These are phyloP conservation scores for Syncephalis plumigaleata DNA, from an alignment of 371 early-diverging fungal genomes.

Conservation along the genomic window DNA sequence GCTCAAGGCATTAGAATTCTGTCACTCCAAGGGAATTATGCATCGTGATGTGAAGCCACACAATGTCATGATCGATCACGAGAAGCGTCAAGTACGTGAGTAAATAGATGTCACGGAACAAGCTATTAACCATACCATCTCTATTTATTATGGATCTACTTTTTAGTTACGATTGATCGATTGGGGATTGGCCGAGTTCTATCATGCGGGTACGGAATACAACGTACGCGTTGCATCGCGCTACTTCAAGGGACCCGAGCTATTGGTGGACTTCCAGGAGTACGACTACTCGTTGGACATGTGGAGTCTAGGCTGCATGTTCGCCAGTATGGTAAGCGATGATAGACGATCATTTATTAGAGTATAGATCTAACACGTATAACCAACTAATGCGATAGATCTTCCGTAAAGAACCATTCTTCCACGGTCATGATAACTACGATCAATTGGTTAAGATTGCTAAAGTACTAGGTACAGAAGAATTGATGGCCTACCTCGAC, in stretches of 20 bases:
- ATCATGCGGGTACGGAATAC: conserved; percentile 94
- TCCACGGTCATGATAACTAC: conserved; percentile 96
- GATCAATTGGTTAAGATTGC: conserved; percentile 98
- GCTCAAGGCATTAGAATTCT: conserved; percentile 93
- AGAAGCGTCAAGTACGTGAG: conserved; percentile 51
- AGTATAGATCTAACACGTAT: too few species aligned
- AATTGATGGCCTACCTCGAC: conserved; percentile 73
- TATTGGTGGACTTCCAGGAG: conserved; percentile 92
- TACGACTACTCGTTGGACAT: conserved; percentile 99
- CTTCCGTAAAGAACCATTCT: conserved; percentile 97
- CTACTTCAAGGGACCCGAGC: conserved; percentile 99
- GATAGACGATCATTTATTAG: neutral
- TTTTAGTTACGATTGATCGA: conserved; percentile 87
- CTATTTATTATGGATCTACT: neutral
- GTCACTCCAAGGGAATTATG: conserved; percentile 98
- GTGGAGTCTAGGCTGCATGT: conserved; percentile 99
- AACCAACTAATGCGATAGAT: conserved; percentile 31
- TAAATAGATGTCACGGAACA: neutral
- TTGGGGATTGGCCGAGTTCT: conserved; percentile 99
- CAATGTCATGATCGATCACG: conserved; percentile 99
- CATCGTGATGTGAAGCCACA: conserved; percentile 99
- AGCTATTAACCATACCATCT: neutral
- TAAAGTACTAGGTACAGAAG: conserved; percentile 88
- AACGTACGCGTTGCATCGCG: conserved; percentile 98
- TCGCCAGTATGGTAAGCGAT: conserved; percentile 81